These are phyloP conservation scores for Antrodiella citrinella DNA, from an alignment of 768 basidiomycete genomes.

Conservation along the genomic window DNA sequence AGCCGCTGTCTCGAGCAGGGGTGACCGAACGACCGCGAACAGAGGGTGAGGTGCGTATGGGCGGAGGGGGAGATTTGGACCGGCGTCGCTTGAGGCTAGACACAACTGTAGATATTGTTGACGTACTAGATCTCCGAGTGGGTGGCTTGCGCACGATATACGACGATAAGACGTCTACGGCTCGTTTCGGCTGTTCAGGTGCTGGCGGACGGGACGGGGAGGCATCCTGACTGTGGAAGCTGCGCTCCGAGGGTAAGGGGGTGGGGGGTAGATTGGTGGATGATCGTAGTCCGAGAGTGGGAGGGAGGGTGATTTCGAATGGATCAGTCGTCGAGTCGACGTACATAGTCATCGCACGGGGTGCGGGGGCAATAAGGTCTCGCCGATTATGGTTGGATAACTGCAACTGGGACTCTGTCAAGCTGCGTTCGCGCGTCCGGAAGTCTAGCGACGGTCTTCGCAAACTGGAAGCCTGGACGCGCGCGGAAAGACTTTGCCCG, in stretches of 20 bases:
- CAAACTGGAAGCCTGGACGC: conserved; percentile 9
- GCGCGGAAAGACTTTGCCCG: conserved; percentile 12
- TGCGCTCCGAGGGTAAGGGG: conserved; percentile 8
- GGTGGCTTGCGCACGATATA: conserved; percentile 11
- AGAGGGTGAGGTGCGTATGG: conserved; percentile 7
- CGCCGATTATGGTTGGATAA: conserved; percentile 45
- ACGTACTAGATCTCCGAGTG: conserved; percentile 7
- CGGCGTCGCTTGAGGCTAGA: conserved; percentile 6
- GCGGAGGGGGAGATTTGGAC: conserved; percentile 14
- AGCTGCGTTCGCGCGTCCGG: conserved; percentile 6
- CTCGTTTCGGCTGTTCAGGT: conserved; percentile 9
- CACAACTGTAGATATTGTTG: conserved; percentile 12
- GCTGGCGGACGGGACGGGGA: not conserved
- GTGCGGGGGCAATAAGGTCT: conserved; percentile 56
- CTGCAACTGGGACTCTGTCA: conserved; percentile 34
- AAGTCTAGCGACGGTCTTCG: conserved; percentile 18
- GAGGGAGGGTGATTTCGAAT: conserved; percentile 51
- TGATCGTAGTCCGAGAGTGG: conserved; percentile 58
- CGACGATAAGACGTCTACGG: conserved; percentile 20
- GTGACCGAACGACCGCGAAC: conserved; percentile 21
- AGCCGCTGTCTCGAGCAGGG: conserved; percentile 16
- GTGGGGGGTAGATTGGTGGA: conserved; percentile 13
- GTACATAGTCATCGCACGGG: conserved; percentile 70
- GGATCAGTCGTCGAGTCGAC: conserved; percentile 49
- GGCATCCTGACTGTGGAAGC: conserved; percentile 2